Base-by-base conservation (phyloP, 257 asterid species). In the Salvia rosmarinus region DNA sequence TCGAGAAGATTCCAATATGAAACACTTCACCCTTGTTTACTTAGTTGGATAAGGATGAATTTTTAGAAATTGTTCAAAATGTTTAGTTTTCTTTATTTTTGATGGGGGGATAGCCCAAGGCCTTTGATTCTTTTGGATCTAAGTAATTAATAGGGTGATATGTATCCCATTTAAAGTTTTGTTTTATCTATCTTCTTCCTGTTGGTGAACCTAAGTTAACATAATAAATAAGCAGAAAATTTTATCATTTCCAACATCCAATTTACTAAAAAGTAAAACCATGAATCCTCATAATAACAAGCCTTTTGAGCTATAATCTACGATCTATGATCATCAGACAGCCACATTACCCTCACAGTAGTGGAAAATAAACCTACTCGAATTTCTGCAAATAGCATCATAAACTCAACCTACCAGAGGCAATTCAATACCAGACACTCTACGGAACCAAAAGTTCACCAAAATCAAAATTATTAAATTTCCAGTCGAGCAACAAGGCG, bases 331-430 rank as follows among this genome's bases (percentile, higher is more conserved):
- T 63, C 71, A 60, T 67, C 68, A 25, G 30, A 43, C 21, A 43
- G n/a, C 57, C 68, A 50, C 70, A 63, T 52, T 40, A 37, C 59
- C 63, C 60, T 58, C 39, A 59, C 32, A 30, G 63, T 52, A 9
- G 23, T 28, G 16, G 8, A 7, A 35, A 13, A 4, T 2, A 77
- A 56, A 73, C 70, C 21, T 11, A 51, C 42, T 21, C 30, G 14
- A 70, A 28, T 37, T 56, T 28, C 67, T 19, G 35, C 50, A 47
- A 44, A 44, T 14, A 55, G n/a, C 50, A 54, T 54, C 9, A 4
- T 4, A 58, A 66, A 20, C 9, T n/a, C 52, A 35, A 25, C 51
- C 17, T 59, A 9, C 6, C 34, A 68, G 1, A 44, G 4, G 14
- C 34, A 79, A 49, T 64, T 69, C 4, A 67, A 43, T 17, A 75